Base-by-base conservation (phyloP, 345 rosid species). In the Linum tenue region DNA sequence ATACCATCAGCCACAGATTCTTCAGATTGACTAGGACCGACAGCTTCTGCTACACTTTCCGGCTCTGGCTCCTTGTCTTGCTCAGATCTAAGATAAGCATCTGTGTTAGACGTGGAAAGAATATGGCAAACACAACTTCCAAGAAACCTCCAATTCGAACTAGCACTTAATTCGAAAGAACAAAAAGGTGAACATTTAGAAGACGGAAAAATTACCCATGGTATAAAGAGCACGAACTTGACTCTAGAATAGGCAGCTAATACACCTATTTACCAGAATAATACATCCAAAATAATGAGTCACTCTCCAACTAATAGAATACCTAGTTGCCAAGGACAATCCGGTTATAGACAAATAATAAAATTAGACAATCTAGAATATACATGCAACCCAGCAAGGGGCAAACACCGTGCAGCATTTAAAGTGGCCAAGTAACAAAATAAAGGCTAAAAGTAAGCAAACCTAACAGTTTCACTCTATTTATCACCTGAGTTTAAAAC, bases 11-110 rank as follows among this genome's bases (percentile, higher is more conserved):
- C 86, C 58, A 63, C 78, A 73, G 78, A 71, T 74, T 95, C 97
- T 69, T 91, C 90, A 58, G 80, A 67, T 50, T 88, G 79, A 55
- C 87, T 82, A 50, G 86, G 81, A 70, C 77, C 91, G 40, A 69
- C 84, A 75, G 75, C 86, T 80, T 85, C 89, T 39, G 96, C 82
- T 39, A 80, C 81, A 70, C 73, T 79, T 76, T 86, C 97, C 44
- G 64, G 87, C 75, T 87, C 98, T 67, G 91, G 98, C 72, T 95
- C 99, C 84, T 80, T 91, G 79, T 95, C 98, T 85, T 95, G 99
- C 83, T 91, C 99, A 75, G 98, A 86, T 75, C 99, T 95, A 71
- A 70, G 56, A 56, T 22, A 56, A 16, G 65, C 35, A 69, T 36
- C 53, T 31, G 63, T 60, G 48, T 66, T 56, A 75, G 55, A 5